phyloP scores from a whole-genome alignment of 2,329 filamentous ascomycete genomes.

The Dothideomycetidae sp. region DNA sequence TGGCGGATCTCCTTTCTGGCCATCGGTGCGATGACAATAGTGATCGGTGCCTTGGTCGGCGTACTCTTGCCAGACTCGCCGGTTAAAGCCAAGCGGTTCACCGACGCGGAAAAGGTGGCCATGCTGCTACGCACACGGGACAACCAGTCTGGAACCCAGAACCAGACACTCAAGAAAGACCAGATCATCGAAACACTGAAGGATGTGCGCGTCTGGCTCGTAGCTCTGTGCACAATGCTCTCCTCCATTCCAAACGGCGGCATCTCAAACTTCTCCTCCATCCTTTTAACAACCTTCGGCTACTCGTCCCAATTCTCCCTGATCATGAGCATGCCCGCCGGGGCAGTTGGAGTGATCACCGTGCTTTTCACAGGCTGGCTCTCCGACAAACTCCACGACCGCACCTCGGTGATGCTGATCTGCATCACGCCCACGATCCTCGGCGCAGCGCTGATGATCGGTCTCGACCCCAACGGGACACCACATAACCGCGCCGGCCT shows the following conservation, averaged over 20 bases:
- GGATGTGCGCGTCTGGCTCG: slow-evolving; percentile 20
- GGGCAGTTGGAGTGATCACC: slow-evolving; percentile 29
- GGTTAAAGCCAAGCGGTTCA: slow-evolving; percentile 22
- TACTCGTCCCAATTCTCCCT: slow-evolving; percentile 31
- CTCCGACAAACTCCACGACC: slow-evolving; percentile 26
- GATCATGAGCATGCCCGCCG: slow-evolving; percentile 31
- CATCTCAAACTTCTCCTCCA: slow-evolving; percentile 28
- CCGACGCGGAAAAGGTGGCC: slow-evolving; percentile 22
- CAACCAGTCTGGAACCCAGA: slow-evolving; percentile 13
- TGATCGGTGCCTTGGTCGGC: slow-evolving; percentile 18
- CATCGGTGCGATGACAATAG: slow-evolving; percentile 26
- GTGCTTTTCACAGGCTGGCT: slow-evolving; percentile 27
- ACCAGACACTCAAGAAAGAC: slow-evolving; percentile 12
- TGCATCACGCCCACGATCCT: slow-evolving; percentile 35
- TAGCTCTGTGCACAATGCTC: slow-evolving; percentile 23
- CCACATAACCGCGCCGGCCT: slow-evolving; percentile 24
- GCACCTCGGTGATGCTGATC: slow-evolving; percentile 29
- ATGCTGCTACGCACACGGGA: slow-evolving; percentile 9
- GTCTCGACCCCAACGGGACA: slow-evolving; percentile 20
- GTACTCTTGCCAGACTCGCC: slow-evolving; percentile 25
- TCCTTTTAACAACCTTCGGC: slow-evolving; percentile 28
- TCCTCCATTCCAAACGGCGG: slow-evolving; percentile 29
- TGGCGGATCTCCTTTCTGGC: slow-evolving; percentile 33
- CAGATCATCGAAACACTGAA: slow-evolving; percentile 13
- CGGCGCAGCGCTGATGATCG: slow-evolving; percentile 29